phyloP scores from a whole-genome alignment of 139 green algal species.

The Limnomonas spitsbergensis region DNA sequence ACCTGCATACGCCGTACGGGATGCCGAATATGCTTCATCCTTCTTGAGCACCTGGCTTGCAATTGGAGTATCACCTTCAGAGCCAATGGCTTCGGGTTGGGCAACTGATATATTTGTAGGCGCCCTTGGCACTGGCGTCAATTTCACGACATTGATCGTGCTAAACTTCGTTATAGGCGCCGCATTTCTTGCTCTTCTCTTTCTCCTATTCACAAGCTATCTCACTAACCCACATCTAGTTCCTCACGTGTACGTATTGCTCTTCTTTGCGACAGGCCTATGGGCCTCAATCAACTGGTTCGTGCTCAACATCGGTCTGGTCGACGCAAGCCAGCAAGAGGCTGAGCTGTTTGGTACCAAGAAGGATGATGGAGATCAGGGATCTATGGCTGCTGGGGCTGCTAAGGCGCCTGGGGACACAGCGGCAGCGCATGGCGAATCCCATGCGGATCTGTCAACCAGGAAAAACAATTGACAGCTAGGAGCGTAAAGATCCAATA shows the following conservation, averaged over 20 bases:
- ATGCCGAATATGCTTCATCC: background rate
- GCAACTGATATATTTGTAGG: conserved; percentile 21
- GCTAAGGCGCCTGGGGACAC: no score
- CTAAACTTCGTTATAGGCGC: conserved; percentile 22
- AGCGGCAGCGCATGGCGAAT: no score
- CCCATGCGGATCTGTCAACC: no score
- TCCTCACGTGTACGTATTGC: conserved; percentile 32
- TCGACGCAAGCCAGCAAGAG: background rate
- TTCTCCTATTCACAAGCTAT: conserved; percentile 22
- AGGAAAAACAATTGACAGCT: no score
- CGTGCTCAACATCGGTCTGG: conserved; percentile 21
- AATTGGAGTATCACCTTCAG: background rate
- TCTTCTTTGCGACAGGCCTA: conserved; percentile 23
- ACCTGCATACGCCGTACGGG: no score
- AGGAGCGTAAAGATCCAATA: no score
- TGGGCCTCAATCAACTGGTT: conserved; percentile 33
- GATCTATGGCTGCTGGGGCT: no score
- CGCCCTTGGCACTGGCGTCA: conserved; percentile 24
- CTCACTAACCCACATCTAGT: conserved; percentile 8
- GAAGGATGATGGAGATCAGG: no score
- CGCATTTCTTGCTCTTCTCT: background rate
- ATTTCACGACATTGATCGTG: conserved; percentile 16
- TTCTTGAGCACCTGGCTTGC: background rate
- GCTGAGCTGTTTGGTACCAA: conserved; percentile 6
- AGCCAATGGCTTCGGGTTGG: background rate